A percentile compares a stretch with the other conserved stretches of the same genome.
Evolutionary conservation across 208 protist genomes (phyloP).

Genomic region (Trypanosoma theileri): DNA sequence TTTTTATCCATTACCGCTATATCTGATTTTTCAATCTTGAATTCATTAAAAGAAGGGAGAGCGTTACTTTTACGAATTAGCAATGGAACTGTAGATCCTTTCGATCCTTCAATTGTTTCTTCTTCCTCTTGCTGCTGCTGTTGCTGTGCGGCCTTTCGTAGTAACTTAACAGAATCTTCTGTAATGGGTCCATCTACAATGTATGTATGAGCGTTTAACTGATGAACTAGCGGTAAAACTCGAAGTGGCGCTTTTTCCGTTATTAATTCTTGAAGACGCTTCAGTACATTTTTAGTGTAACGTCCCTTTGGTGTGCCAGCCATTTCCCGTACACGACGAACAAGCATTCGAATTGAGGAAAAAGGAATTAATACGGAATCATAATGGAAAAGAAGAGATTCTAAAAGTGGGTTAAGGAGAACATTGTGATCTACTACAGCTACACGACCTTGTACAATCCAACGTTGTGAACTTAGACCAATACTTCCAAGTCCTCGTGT

Average conservation of each 20-base stretch:
- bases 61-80: conserved; percentile 21
- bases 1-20: neutral
- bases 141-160: conserved; percentile 42
- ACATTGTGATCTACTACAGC: conserved; percentile 89
- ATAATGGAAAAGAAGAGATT: conserved; percentile 81
- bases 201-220: conserved; percentile 79
- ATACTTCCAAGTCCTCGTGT: conserved; percentile 62
- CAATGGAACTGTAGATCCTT: conserved; percentile 7
- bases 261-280: conserved; percentile 44
- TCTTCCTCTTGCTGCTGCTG: neutral
- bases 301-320: conserved; percentile 47
- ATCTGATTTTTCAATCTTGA: neutral
- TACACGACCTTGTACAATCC: conserved; percentile 85
- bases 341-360: conserved; percentile 62
- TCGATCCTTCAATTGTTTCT: neutral
- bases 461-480: conserved; percentile 66
- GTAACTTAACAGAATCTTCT: conserved; percentile 41
- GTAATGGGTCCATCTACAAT: conserved; percentile 56
- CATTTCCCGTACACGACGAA: conserved; percentile 59
- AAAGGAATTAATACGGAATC: conserved; percentile 84
- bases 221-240: conserved; percentile 73
- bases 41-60: neutral
- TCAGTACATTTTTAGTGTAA: conserved; percentile 51
- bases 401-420: conserved; percentile 71
- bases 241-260: conserved; percentile 47